phyloP scores from a whole-genome alignment of 805 yeast genomes.

The Monosporozyma siamensis region DNA sequence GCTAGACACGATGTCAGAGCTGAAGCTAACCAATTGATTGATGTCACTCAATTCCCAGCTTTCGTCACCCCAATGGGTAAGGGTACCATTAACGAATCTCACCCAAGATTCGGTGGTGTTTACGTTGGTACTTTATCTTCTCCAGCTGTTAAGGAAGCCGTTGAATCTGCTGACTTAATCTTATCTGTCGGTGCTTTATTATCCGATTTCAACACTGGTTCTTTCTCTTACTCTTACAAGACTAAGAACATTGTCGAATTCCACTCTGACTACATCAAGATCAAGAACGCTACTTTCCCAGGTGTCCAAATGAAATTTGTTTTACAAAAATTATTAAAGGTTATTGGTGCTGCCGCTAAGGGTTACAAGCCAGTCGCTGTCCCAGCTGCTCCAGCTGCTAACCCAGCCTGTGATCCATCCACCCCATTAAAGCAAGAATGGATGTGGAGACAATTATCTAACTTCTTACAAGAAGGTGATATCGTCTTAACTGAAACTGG shows the following conservation, averaged over 20 bases:
- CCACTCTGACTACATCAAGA: slow-evolving; percentile 68
- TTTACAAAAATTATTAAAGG: slow-evolving; percentile 35
- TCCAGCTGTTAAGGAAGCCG: slow-evolving; percentile 62
- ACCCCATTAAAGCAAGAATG: slow-evolving; percentile 53
- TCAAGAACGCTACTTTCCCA: slow-evolving; percentile 59
- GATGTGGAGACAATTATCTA: slow-evolving; percentile 57
- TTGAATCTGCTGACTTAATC: slow-evolving; percentile 66
- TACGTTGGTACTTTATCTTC: slow-evolving; percentile 74
- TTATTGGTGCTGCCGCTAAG: slow-evolving; percentile 32
- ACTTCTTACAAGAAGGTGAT: slow-evolving; percentile 59
- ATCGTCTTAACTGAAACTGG: slow-evolving; percentile 64
- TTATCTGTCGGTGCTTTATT: slow-evolving; percentile 73
- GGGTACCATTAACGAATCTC: slow-evolving; percentile 63
- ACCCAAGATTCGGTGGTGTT: slow-evolving; percentile 72
- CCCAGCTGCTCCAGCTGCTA: slow-evolving; percentile 41
- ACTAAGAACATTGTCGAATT: slow-evolving; percentile 69
- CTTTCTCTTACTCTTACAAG: slow-evolving; percentile 66
- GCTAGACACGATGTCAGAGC: slow-evolving; percentile 59
- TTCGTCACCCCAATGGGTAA: slow-evolving; percentile 90
- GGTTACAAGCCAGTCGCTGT: slow-evolving; percentile 45
- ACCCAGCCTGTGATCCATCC: slow-evolving; percentile 36
- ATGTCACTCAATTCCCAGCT: slow-evolving; percentile 66
- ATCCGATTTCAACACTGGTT: slow-evolving; percentile 87
- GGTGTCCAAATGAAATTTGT: slow-evolving; percentile 62
- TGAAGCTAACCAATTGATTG: slow-evolving; percentile 56